Conservation (phyloP, 768 basidiomycete genomes). For the Collybiopsis confluens region DNA sequence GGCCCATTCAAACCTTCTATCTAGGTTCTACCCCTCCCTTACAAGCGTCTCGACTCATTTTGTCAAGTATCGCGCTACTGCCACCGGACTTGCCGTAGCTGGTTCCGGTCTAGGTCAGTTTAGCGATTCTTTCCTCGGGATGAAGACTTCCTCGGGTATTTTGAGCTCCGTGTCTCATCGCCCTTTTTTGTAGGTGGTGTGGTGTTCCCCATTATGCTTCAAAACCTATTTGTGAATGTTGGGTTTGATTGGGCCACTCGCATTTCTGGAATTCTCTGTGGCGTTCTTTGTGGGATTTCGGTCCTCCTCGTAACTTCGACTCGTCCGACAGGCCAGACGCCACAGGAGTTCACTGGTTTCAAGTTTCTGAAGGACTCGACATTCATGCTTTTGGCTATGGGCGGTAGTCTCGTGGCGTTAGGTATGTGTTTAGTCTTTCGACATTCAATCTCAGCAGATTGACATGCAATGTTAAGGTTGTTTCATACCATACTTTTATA, state of each 20-base stretch:
- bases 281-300: conserved; percentile 42
- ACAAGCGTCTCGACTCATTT: conserved; percentile 68
- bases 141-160: background rate
- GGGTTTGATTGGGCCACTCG: conserved; percentile 66
- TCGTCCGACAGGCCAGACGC: conserved; percentile 12
- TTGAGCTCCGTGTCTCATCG: background rate
- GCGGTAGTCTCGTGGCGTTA: conserved; percentile 56
- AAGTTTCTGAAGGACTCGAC: conserved; percentile 31
- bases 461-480: conserved; percentile 38
- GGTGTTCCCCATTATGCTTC: conserved; percentile 63
- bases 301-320: conserved; percentile 37
- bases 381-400: conserved; percentile 50
- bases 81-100: conserved; percentile 64
- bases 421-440: conserved; percentile 35
- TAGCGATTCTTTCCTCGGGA: background rate
- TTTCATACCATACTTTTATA: conserved; percentile 71
- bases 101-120: conserved; percentile 62
- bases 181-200: conserved; percentile 48
- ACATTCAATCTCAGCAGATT: background rate
- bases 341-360: background rate
- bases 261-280: conserved; percentile 48
- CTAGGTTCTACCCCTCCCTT: conserved; percentile 67
- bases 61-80: conserved; percentile 59
- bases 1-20: background rate
- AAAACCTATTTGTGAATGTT: conserved; percentile 46